A percentile compares a stretch with the other conserved stretches of the same genome.
Evolutionary conservation across 352 stramenopile species (phyloP).

Genomic region (Phytophthora europaea): DNA sequence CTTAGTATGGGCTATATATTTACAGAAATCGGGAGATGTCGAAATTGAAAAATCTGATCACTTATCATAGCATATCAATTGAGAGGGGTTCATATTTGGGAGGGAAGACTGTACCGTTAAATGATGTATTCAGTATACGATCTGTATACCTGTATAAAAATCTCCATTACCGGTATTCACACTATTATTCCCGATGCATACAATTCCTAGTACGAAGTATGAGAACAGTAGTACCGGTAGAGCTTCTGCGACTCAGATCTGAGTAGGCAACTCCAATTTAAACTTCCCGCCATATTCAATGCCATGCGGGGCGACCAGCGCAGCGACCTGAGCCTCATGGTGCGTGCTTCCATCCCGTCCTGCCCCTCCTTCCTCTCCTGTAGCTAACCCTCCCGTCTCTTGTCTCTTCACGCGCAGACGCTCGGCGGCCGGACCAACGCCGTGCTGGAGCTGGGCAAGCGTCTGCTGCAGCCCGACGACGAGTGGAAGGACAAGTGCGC

Average conservation of each 20-base stretch:
- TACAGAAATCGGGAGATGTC: too few species aligned
- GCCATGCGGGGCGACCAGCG: slow-evolving; percentile 25
- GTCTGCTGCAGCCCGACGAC: slow-evolving; percentile 61
- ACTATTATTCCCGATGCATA: too few species aligned
- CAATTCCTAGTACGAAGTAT: too few species aligned
- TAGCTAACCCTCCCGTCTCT: not conserved
- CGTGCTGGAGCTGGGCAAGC: slow-evolving; percentile 58
- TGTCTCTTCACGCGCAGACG: slow-evolving; percentile 26
- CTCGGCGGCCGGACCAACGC: slow-evolving; percentile 60
- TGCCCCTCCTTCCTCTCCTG: not conserved
- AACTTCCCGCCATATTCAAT: slow-evolving; percentile 10
- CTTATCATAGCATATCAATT: too few species aligned
- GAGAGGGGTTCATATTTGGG: too few species aligned
- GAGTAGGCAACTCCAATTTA: not conserved
- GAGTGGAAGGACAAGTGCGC: slow-evolving; percentile 71
- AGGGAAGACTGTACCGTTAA: too few species aligned
- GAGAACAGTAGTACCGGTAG: too few species aligned
- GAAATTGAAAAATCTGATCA: too few species aligned
- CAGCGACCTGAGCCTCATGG: slow-evolving; percentile 49
- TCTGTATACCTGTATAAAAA: too few species aligned
- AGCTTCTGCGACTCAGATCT: not conserved
- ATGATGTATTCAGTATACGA: too few species aligned
- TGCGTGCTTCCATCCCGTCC: slow-evolving; percentile 17
- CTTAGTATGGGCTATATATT: too few species aligned
- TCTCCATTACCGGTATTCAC: too few species aligned